Evolutionary conservation across 2,329 filamentous ascomycete species (phyloP).

Genomic region (Aulographum hederae): DNA sequence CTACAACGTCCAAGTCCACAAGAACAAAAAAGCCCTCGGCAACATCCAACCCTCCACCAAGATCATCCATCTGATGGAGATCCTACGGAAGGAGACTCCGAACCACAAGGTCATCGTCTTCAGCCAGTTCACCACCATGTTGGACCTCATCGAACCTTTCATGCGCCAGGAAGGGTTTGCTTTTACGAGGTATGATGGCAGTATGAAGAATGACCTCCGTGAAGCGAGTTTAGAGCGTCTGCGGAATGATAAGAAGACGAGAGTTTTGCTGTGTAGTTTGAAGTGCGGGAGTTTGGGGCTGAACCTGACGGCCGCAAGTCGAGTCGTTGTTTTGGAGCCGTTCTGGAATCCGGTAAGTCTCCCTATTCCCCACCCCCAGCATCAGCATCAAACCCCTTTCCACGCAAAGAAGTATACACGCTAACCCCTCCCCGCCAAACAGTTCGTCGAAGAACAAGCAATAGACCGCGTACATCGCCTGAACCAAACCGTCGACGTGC

Average conservation of each 20-base stretch:
- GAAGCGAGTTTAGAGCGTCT: conserved; percentile 70
- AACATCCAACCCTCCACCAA: conserved; percentile 59
- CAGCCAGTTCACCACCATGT: conserved; percentile 96
- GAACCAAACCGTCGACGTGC: conserved; percentile 85
- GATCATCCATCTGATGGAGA: conserved; percentile 66
- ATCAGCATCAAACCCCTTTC: conserved; percentile 1
- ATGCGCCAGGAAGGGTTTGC: conserved; percentile 54
- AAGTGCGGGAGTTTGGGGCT: conserved; percentile 87
- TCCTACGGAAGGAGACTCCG: conserved; percentile 59
- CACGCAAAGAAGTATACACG: neutral
- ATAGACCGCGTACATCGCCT: conserved; percentile 98
- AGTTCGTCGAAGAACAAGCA: conserved; percentile 96
- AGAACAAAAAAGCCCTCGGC: conserved; percentile 6
- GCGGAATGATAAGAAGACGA: conserved; percentile 53
- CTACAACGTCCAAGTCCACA: conserved; percentile 19
- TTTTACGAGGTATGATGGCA: conserved; percentile 83
- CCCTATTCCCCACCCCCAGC: conserved; percentile 2
- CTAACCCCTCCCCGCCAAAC: neutral
- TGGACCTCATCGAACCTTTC: conserved; percentile 90
- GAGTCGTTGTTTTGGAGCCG: conserved; percentile 88
- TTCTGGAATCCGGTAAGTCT: conserved; percentile 92
- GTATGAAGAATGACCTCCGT: conserved; percentile 83
- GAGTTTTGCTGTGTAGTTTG: conserved; percentile 79
- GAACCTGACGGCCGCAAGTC: conserved; percentile 82
- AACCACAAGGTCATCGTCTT: conserved; percentile 97